Base-by-base conservation (phyloP, 208 protist species). In the Leptomonas seymouri region DNA sequence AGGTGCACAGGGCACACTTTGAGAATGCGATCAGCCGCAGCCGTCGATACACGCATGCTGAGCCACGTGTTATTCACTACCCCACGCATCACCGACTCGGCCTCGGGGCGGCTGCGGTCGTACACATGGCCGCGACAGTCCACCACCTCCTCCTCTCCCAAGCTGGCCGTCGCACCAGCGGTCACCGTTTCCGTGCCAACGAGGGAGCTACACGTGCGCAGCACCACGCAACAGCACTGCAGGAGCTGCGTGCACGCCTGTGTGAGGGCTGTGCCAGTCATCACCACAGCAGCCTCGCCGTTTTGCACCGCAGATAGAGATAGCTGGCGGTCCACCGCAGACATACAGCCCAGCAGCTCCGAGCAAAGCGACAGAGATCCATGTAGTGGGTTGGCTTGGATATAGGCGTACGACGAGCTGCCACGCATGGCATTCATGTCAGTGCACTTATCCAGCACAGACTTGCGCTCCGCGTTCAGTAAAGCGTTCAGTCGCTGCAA, bases 31-130 rank as follows among this genome's bases (percentile, higher is more conserved):
- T 76, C 71, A 7, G 94, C 62, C 6, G 74, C 69, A 16, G 67
- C 51, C 0, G 92, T 82, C 21, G 81, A 74, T 31, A 85, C 80
- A 14, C 92, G 92, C 39, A 95, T 89, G 57, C 82, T 81, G 31
- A 97, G 83, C 90, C 92, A 97, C 50, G 88, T 92, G 80, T 94
- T 97, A 76, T 97, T 97, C 36, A 95, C 92, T 31, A 97, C 89
- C 20, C 65, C 68, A 6, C 92, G 92, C 84, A 93, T 90, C 16
- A 74, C 65, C 2, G 74, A 73, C 56, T 93, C 86, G 27, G 74
- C 67, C 58, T 80, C 80, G 3, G 73, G 63, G 30, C 65, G 70
- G 41, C 67, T 68, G 51, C 72, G 67, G 58, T 89, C 84, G 81
- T 87, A 95, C 25, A 93, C 82, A 63, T 97, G 92, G 5, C 92